Evolutionary conservation across 164 flowering plant species (phyloP).

Genomic region (Amborella trichopoda): DNA sequence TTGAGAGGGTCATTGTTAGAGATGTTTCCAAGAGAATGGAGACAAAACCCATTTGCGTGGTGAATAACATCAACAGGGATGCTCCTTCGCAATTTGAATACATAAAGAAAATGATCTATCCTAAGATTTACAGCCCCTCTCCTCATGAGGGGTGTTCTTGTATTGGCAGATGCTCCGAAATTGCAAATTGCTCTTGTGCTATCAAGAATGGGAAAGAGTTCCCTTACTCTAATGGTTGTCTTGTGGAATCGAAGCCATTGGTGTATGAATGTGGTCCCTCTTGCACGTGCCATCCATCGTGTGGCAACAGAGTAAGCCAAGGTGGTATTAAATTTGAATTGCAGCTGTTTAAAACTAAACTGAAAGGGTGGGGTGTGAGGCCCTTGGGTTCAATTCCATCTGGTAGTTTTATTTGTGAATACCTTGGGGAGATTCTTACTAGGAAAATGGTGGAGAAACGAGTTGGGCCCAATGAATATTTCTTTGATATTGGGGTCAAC

Average conservation of each 20-base stretch:
- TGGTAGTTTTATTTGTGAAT: constrained; percentile 5
- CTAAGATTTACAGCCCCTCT: not conserved
- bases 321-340: constrained; percentile 1
- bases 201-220: not conserved
- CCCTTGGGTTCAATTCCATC: constrained; percentile 5
- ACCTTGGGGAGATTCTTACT: constrained; percentile 1
- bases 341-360: constrained; percentile 3
- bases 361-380: constrained; percentile 5
- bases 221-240: constrained; percentile 4
- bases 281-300: not conserved
- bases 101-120: constrained; percentile 1
- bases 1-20: constrained; percentile 1
- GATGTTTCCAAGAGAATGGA: constrained; percentile 2
- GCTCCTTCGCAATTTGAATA: not conserved
- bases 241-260: constrained; percentile 1
- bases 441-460: not conserved
- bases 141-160: not conserved
- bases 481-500: not conserved
- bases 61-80: constrained; percentile 2
- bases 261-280: constrained; percentile 3
- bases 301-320: constrained; percentile 2
- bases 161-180: not conserved
- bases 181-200: not conserved
- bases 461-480: not conserved
- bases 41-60: constrained; percentile 4